These are phyloP conservation scores for Mucuna pruriens DNA, from an alignment of 306 rosid genomes.

Conservation along the genomic window DNA sequence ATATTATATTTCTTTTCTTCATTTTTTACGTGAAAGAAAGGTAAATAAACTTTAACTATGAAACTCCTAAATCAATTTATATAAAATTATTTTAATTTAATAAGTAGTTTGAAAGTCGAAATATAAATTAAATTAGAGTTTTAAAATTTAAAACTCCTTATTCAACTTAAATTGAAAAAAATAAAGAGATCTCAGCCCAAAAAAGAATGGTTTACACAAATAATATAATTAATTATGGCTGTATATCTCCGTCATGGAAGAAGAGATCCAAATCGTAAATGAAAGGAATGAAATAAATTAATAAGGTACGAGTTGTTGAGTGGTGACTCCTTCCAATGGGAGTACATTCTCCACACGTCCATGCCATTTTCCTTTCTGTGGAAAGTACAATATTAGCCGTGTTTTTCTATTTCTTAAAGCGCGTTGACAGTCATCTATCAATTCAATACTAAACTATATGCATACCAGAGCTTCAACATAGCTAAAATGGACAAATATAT, in stretches of 20 bases:
- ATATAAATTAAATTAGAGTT: too few relatives aligned
- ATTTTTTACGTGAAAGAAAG: not conserved
- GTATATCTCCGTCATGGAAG: not conserved
- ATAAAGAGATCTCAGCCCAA: too few relatives aligned
- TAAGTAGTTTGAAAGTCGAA: too few relatives aligned
- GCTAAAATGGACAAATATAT: not conserved
- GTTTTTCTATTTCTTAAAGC: slow-evolving; percentile 23
- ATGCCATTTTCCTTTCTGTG: not conserved
- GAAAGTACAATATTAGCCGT: slow-evolving; percentile 25
- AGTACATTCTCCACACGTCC: slow-evolving; percentile 32
- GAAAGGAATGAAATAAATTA: not conserved
- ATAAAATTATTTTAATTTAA: too few relatives aligned
- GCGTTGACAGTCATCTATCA: slow-evolving; percentile 38
- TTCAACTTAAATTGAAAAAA: too few relatives aligned
- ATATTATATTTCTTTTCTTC: too few relatives aligned
- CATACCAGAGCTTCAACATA: not conserved
- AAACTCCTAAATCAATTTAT: too few relatives aligned
- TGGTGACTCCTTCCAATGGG: slow-evolving; percentile 37
- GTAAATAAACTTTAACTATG: too few relatives aligned
- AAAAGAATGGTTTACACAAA: not conserved
- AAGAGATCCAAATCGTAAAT: not conserved
- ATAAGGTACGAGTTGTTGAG: not conserved
- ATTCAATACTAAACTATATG: not conserved
- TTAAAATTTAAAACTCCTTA: too few relatives aligned
- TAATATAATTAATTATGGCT: too few relatives aligned